Percentiles rank a stretch among this genome's conserved stretches.
Evolutionary conservation across 768 basidiomycete genomes (phyloP).

Genomic region (Mycena galericulata): DNA sequence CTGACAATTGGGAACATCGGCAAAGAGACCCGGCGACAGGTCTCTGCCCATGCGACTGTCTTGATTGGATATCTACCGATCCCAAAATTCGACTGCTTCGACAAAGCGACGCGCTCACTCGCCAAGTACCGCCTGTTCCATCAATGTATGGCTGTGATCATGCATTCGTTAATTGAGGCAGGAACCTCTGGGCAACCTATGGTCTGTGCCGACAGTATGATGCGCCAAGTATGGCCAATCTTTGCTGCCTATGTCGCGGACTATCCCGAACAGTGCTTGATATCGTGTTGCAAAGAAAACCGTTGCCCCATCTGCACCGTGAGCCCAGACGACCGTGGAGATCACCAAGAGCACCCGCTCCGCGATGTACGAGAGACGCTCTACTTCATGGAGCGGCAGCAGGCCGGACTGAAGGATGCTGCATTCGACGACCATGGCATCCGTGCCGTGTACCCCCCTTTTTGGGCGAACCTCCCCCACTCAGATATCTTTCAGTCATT

Average conservation of each 20-base stretch:
- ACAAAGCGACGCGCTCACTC: constrained; percentile 7
- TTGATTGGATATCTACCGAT: constrained; percentile 51
- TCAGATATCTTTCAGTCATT: constrained; percentile 52
- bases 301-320: not conserved
- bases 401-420: constrained; percentile 13
- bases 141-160: constrained; percentile 40
- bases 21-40: constrained; percentile 40
- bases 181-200: not conserved
- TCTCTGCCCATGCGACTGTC: constrained; percentile 41
- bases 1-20: constrained; percentile 47
- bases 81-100: constrained; percentile 43
- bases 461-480: constrained; percentile 55
- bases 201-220: constrained; percentile 33
- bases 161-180: constrained; percentile 37
- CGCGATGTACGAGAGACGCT: not conserved
- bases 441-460: constrained; percentile 42
- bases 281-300: constrained; percentile 29
- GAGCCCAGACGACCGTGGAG: constrained; percentile 35
- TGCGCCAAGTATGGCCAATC: constrained; percentile 13
- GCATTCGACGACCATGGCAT: constrained; percentile 34
- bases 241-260: not conserved
- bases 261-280: not conserved
- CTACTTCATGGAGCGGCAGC: constrained; percentile 37
- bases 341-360: not conserved
- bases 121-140: constrained; percentile 48